A percentile compares a stretch with the other conserved stretches of the same genome.
Conservation (phyloP, 495 filamentous ascomycete genomes). For the Jackrogersella minutella region DNA sequence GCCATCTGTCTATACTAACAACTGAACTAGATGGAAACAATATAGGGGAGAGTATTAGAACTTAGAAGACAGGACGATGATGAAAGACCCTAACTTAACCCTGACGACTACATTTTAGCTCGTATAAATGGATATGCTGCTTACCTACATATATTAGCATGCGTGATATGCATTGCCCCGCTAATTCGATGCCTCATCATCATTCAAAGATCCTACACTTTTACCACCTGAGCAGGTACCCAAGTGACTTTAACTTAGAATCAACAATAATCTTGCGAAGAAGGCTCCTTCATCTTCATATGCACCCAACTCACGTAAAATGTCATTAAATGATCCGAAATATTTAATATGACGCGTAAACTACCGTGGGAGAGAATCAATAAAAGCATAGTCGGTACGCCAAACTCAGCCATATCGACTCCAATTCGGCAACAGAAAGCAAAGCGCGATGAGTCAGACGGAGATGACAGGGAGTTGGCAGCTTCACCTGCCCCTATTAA, state of each 20-base stretch:
- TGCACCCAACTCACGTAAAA: neutral
- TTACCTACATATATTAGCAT: neutral
- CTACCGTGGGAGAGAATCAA: constrained; percentile 38
- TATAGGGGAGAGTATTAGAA: too few species aligned
- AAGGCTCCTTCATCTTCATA: neutral
- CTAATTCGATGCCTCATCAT: neutral
- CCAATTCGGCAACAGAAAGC: constrained; percentile 22
- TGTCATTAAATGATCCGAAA: neutral
- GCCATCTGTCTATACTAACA: too few species aligned
- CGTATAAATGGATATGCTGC: neutral
- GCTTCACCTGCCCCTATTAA: constrained; percentile 12
- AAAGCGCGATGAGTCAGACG: constrained; percentile 12
- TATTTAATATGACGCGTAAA: constrained; percentile 36
- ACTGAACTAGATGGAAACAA: too few species aligned
- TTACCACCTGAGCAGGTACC: too few species aligned
- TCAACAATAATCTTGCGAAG: too few species aligned
- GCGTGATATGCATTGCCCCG: neutral
- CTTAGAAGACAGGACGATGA: too few species aligned
- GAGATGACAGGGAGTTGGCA: neutral
- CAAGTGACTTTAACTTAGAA: too few species aligned
- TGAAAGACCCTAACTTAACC: too few species aligned
- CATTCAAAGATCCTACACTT: too few species aligned
- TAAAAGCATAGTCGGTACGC: neutral
- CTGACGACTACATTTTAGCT: neutral
- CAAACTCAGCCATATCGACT: constrained; percentile 15